Base-by-base conservation (phyloP, 768 basidiomycete species). In the Auricularia cornea region DNA sequence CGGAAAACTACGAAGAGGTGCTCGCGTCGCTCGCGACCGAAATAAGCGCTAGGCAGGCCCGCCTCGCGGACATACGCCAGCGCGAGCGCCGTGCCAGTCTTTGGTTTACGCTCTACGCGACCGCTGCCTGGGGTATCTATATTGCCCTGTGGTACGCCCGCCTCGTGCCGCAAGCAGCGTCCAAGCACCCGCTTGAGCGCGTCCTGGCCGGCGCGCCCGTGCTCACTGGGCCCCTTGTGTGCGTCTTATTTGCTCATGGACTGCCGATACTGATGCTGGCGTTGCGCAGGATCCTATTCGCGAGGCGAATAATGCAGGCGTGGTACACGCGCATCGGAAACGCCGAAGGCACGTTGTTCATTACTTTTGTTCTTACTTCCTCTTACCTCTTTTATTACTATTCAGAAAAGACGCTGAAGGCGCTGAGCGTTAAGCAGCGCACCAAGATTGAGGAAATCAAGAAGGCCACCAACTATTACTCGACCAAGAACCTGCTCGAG, bases 391-490 rank as follows among this genome's bases (percentile, higher is more conserved):
- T 40, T 44, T 51, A 20, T n/a, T n/a, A n/a, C n/a, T n/a, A n/a
- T 61, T 29, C 71, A 97, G 95, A 98, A 75, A 89, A 85, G 72
- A 85, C 85, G 2, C 80, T 98, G 20, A 87, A 88, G 62, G 73
- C 74, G 1, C 78, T 94, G 3, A 81, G 89, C 70, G 88, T 87
- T 70, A 79, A 88, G 69, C 93, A 95, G 66, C 87, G 91, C 23
- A 80, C 81, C 28, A 94, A 91, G 70, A 83, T 99, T 40, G 94
- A 96, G 66, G 95, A 97, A 68, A 92, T 98, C 68, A 99, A 99
- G 81, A 93, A 94, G 78, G 94, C 91, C 73, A 98, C 95, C 2
- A 96, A 98, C 68, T 99, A 92, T 74, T 92, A 99, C 72, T 85
- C 84, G 12, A 99, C 94, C 31, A 87, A 90, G 60, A 92, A 89